A percentile compares a stretch with the other conserved stretches of the same genome.
Evolutionary conservation across 306 rosid species (phyloP).

Genomic region (Datisca glomerata): DNA sequence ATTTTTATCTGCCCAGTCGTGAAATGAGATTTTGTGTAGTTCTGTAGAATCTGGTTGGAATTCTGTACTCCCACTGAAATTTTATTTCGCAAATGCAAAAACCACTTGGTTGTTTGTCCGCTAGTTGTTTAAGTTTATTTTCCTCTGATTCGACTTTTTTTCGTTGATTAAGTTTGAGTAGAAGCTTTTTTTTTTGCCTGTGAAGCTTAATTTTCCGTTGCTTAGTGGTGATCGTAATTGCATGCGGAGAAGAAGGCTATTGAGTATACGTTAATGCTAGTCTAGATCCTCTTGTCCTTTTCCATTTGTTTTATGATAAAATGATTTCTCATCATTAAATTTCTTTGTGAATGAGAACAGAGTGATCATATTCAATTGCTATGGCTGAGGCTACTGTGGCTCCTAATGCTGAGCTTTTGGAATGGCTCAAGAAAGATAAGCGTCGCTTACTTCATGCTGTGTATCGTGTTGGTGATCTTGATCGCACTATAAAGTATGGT

Average conservation of each 20-base stretch:
- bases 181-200: background rate
- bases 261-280: too few relatives aligned
- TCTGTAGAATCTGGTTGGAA: too few relatives aligned
- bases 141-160: too few relatives aligned
- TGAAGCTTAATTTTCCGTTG: background rate
- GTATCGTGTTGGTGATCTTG: constrained; percentile 96
- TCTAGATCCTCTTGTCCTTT: background rate
- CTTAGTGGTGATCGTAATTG: too few relatives aligned
- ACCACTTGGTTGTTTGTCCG: too few relatives aligned
- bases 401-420: constrained; percentile 52
- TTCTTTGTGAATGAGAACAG: constrained; percentile 1
- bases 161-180: too few relatives aligned
- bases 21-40: too few relatives aligned
- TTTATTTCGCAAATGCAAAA: too few relatives aligned
- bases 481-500: constrained; percentile 81
- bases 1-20: too few relatives aligned
- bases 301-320: background rate
- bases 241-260: too few relatives aligned
- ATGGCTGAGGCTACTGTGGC: constrained; percentile 68
- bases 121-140: too few relatives aligned
- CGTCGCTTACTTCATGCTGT: constrained; percentile 86
- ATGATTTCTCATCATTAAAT: background rate
- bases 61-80: too few relatives aligned
- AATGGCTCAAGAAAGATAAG: constrained; percentile 80
- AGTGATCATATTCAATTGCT: background rate